Evolutionary conservation across 371 early-diverging fungal species (phyloP), one percentile per base, ranked within the genome.

Genomic region (Rhizopus arrhizus): DNA sequence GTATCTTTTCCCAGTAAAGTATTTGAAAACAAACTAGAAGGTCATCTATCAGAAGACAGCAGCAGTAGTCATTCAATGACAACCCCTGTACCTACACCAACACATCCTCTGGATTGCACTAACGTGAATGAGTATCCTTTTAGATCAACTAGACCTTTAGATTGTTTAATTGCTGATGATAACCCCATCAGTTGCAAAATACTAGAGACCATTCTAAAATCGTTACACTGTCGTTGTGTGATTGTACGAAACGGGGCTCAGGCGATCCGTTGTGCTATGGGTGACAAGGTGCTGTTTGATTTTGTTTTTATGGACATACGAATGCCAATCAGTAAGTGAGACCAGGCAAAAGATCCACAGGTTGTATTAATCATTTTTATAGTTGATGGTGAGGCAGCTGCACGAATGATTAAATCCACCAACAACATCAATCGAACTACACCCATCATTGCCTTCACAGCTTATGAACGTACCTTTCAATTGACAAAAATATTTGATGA

Each of bases 321-420:
- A 8, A 94, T 95, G 94, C 95, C 95, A 0, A 90, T 94, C 53
- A 82, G 91, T 91, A 86, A 82, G 87, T 83, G 8, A 13, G n/a
- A 43, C 8, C 5, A 5, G n/a, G 0, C n/a, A 28, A 15, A 32
- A 38, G 3, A 45, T 2, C 33, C 32, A 35, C 10, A 59, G 22
- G 22, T 2, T 22, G 4, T 43, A 34, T 38, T 8, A 45, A 22
- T 5, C 38, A 9, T 15, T 35, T 46, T 28, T 32, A 40, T 43
- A 43, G 43, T 95, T 60, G 94, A 93, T 72, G 97, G 95, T 29
- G 93, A 95, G 60, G 84, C 89, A 13, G 96, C 93, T 0, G 87
- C 95, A 0, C 85, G 94, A 33, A 95, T 97, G 95, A 94, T 97
- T 65, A 95, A 95, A 74, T 91, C 93, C 4, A 93, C 93, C 0